Conservation (phyloP, 352 stramenopile species). For the Pythium myriotylum region DNA sequence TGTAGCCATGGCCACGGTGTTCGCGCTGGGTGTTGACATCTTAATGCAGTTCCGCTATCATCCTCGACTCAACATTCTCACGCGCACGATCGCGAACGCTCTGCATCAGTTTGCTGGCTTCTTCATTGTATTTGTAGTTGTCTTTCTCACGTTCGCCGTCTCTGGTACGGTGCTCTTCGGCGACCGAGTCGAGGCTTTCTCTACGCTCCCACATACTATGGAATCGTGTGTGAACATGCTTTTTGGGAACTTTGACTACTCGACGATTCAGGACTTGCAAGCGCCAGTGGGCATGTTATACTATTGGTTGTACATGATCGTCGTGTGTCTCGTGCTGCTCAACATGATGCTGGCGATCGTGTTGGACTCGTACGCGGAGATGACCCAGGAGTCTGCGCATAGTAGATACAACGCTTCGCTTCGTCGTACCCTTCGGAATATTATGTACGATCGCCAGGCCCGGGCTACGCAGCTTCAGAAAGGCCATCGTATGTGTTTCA, state of each 20-base stretch:
- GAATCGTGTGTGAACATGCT: constrained; percentile 71
- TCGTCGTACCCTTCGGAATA: constrained; percentile 31
- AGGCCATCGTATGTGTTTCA: neutral
- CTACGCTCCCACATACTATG: constrained; percentile 41
- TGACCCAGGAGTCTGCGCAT: constrained; percentile 41
- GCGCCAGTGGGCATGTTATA: constrained; percentile 51
- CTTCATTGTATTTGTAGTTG: constrained; percentile 60
- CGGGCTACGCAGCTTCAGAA: neutral
- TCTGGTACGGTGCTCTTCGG: constrained; percentile 61
- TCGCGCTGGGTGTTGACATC: constrained; percentile 43
- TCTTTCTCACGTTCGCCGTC: constrained; percentile 56
- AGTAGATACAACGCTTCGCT: constrained; percentile 28
- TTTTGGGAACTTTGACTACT: constrained; percentile 67
- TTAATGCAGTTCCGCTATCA: constrained; percentile 59
- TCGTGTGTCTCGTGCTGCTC: constrained; percentile 64
- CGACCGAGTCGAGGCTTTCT: constrained; percentile 49
- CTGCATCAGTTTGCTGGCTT: constrained; percentile 55
- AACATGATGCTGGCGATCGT: constrained; percentile 81
- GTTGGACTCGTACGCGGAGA: constrained; percentile 53
- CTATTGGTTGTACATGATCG: constrained; percentile 70
- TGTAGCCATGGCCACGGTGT: constrained; percentile 34
- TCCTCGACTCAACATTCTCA: constrained; percentile 56
- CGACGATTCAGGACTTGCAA: constrained; percentile 45
- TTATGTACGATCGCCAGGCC: constrained; percentile 27
- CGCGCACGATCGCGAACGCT: constrained; percentile 50